Evolutionary conservation across 129 eudicot species (phyloP).

Genomic region (Ambrosia artemisiifolia): DNA sequence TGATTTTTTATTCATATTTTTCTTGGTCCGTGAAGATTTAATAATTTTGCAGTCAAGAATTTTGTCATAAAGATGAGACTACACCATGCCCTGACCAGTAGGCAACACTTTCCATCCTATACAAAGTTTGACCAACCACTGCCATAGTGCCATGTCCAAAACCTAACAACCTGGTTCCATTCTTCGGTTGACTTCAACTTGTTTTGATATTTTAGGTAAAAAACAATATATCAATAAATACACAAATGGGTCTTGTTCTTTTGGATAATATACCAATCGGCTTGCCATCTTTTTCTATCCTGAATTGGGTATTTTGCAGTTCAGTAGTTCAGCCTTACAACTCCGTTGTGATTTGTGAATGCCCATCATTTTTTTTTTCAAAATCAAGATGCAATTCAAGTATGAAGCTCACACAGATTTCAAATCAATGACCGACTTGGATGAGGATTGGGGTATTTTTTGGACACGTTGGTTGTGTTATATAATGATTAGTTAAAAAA

Average conservation of each 20-base stretch:
- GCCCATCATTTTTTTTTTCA: too few species aligned
- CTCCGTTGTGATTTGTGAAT: too few species aligned
- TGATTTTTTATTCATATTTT: too few species aligned
- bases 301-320: too few species aligned
- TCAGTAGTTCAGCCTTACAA: too few species aligned
- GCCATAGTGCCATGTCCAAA: conserved; percentile 3
- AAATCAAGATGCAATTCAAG: background rate
- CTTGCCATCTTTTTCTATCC: background rate
- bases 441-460: too few species aligned
- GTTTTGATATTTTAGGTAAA: background rate
- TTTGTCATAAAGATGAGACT: background rate
- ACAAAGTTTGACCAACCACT: background rate
- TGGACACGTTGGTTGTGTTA: too few species aligned
- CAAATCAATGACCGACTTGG: conserved; percentile 40
- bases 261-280: background rate
- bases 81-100: background rate
- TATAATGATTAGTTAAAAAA: too few species aligned
- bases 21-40: background rate
- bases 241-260: background rate
- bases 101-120: background rate
- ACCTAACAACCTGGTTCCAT: conserved; percentile 1
- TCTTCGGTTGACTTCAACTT: background rate
- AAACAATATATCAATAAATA: background rate
- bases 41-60: background rate
- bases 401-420: conserved; percentile 1